Base-by-base conservation (phyloP, 495 filamentous ascomycete species). In the Penicillium steckii region DNA sequence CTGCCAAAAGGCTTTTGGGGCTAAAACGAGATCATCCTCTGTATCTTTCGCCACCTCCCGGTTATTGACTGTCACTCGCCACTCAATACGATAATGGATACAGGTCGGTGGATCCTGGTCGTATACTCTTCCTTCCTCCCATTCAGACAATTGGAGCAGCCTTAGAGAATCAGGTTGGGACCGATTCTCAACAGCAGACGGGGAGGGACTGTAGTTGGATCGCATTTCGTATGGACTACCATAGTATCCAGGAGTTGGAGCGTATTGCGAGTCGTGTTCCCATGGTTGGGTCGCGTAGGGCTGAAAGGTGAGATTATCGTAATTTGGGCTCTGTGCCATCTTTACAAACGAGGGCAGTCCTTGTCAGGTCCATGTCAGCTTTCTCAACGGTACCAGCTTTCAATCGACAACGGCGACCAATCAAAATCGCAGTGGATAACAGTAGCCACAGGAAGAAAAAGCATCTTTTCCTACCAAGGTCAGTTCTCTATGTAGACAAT, bases 71-170 rank as follows among this genome's bases (percentile, higher is more conserved):
- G 46, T 52, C 9, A 71, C 52, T 50, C 61, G 61, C 65, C 59
- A 72, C 49, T 69, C 66, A 44, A 72, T 72, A 15, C 52, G 56
- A 44, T 71, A 73, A 52, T 70, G 60, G 40, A 72, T 62, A 57
- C 44, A 69, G 48, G 22, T 66, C 32, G 61, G 67, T 41, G 52
- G 54, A 27, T 66, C 42, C 52, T 72, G 55, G 42, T 71, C 44
- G 44, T 72, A 70, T 3, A 25, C 38, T 27, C 38, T 60, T 50
- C 53, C 59, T 32, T 62, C 55, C 32, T 60, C 50, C 62, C 48
- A 60, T 17, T 56, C 48, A 18, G 13, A 29, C 22, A 58, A 13
- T 17, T 38, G 25, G 22, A 61, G 48, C 10, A 55, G 40, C 18
- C 26, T 25, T 7, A 58, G 43, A 42, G 40, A 7, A 18, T 12